Percentiles rank a stretch among this genome's conserved stretches.
Evolutionary conservation across 2,329 filamentous ascomycete genomes (phyloP).

Genomic region (Nemania serpens): DNA sequence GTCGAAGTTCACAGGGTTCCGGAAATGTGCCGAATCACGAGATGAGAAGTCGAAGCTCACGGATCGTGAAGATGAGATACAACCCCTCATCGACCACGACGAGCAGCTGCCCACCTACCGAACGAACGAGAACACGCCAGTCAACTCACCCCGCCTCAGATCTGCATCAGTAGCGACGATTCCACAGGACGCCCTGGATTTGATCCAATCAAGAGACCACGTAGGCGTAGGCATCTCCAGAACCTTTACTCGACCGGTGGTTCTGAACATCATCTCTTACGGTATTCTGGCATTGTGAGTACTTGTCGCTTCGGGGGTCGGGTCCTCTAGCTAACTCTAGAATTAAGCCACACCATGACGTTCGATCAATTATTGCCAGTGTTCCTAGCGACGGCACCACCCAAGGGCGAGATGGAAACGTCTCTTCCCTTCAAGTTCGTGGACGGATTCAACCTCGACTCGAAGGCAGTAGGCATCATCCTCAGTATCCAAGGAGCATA

Average conservation of each 20-base stretch:
- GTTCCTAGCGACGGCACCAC: constrained; percentile 74
- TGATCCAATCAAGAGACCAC: constrained; percentile 37
- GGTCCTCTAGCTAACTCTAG: constrained; percentile 32
- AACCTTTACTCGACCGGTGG: constrained; percentile 82
- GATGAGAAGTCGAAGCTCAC: constrained; percentile 46
- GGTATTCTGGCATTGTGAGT: constrained; percentile 94
- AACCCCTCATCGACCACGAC: constrained; percentile 64
- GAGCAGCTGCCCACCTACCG: constrained; percentile 72
- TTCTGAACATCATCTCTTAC: constrained; percentile 86
- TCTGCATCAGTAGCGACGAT: constrained; percentile 37
- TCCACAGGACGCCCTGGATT: constrained; percentile 46
- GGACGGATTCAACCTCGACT: constrained; percentile 82
- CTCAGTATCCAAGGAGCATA: constrained; percentile 88
- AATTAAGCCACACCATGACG: constrained; percentile 85
- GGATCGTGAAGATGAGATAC: constrained; percentile 58
- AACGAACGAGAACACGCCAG: constrained; percentile 61
- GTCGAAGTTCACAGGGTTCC: constrained; percentile 47
- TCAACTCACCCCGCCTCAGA: constrained; percentile 46
- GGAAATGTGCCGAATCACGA: constrained; percentile 43
- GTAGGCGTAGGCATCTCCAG: constrained; percentile 47
- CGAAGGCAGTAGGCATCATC: constrained; percentile 84
- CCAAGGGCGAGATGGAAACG: constrained; percentile 53
- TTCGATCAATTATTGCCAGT: constrained; percentile 94
- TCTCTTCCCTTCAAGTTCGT: constrained; percentile 85
- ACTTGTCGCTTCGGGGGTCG: constrained; percentile 5